Conservation (phyloP, 1,284 basidiomycete species). For the Marasmius tenuissimus region DNA sequence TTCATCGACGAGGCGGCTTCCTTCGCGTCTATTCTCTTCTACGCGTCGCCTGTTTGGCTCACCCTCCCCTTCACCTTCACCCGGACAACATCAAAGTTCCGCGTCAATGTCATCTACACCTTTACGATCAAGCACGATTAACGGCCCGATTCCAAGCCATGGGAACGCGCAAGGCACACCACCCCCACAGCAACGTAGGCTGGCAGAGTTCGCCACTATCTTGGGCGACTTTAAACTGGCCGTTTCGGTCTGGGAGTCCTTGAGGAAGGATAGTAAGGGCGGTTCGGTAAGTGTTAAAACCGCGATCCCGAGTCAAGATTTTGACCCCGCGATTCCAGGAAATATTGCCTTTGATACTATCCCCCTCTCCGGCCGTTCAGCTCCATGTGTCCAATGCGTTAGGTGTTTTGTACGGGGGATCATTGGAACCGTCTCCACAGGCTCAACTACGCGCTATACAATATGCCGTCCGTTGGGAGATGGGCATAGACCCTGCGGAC, state of each 20-base stretch:
- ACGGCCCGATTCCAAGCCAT: slow-evolving; percentile 7
- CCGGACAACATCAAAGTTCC: slow-evolving; percentile 33
- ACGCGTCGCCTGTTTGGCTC: slow-evolving; percentile 89
- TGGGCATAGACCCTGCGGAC: slow-evolving; percentile 56
- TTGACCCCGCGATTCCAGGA: slow-evolving; percentile 45
- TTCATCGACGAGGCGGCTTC: slow-evolving; percentile 79
- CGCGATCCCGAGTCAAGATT: slow-evolving; percentile 6
- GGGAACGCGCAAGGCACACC: slow-evolving; percentile 25
- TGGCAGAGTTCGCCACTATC: slow-evolving; percentile 95
- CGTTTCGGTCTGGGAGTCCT: slow-evolving; percentile 79
- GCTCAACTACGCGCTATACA: slow-evolving; percentile 63
- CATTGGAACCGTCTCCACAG: slow-evolving; percentile 53
- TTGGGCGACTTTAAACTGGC: slow-evolving; percentile 90
- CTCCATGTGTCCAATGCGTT: slow-evolving; percentile 65
- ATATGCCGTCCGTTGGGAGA: slow-evolving; percentile 75
- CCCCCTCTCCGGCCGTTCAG: slow-evolving; percentile 60
- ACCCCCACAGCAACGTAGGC: slow-evolving; percentile 73
- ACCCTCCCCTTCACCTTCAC: slow-evolving; percentile 45
- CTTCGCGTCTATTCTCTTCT: slow-evolving; percentile 81
- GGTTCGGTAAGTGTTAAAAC: slow-evolving; percentile 56
- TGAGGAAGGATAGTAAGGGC: slow-evolving; percentile 78
- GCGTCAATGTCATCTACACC: slow-evolving; percentile 48
- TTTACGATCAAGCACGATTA: slow-evolving; percentile 37
- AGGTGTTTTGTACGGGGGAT: slow-evolving; percentile 37
- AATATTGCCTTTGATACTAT: slow-evolving; percentile 66